Conservation (phyloP, 1,139 yeast species). For the Hyphopichia burtonii region DNA sequence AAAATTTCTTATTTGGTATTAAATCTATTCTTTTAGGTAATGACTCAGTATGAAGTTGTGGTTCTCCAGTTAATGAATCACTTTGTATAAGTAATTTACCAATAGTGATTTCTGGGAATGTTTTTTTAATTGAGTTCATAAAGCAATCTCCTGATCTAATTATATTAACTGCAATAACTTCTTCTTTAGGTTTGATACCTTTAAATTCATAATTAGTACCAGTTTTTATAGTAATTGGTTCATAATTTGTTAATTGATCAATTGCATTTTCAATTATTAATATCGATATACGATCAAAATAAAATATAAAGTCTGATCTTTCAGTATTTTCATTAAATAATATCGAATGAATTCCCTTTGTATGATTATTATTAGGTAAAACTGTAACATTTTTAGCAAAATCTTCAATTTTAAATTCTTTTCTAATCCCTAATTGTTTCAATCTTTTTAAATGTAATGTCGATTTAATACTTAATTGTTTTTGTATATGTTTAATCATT, state of each 20-base stretch:
- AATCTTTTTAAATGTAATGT: conserved; percentile 61
- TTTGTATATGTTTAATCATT: conserved; percentile 75
- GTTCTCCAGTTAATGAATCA: conserved; percentile 88
- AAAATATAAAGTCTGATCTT: conserved; percentile 79
- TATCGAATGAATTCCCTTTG: conserved; percentile 69
- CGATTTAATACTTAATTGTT: conserved; percentile 67
- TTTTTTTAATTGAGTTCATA: conserved; percentile 69
- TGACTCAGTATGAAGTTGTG: conserved; percentile 77
- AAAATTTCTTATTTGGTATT: conserved; percentile 48
- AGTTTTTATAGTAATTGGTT: conserved; percentile 38
- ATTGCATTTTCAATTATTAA: conserved; percentile 67
- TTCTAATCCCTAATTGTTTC: conserved; percentile 49
- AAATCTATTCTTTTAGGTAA: conserved; percentile 33
- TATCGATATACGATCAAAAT: conserved; percentile 76
- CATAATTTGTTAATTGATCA: conserved; percentile 39
- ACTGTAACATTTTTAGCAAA: conserved; percentile 28
- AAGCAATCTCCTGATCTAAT: conserved; percentile 94
- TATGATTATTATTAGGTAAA: conserved; percentile 65
- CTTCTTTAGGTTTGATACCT: conserved; percentile 46
- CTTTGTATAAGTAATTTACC: conserved; percentile 89
- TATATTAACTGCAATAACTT: conserved; percentile 70
- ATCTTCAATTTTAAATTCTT: conserved; percentile 27
- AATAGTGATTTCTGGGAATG: conserved; percentile 72
- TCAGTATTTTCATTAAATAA: conserved; percentile 54
- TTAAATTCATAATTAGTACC: conserved; percentile 36